These are phyloP conservation scores for Fusarium sp. DNA, from an alignment of 2,329 filamentous ascomycete species.

Conservation along the genomic window DNA sequence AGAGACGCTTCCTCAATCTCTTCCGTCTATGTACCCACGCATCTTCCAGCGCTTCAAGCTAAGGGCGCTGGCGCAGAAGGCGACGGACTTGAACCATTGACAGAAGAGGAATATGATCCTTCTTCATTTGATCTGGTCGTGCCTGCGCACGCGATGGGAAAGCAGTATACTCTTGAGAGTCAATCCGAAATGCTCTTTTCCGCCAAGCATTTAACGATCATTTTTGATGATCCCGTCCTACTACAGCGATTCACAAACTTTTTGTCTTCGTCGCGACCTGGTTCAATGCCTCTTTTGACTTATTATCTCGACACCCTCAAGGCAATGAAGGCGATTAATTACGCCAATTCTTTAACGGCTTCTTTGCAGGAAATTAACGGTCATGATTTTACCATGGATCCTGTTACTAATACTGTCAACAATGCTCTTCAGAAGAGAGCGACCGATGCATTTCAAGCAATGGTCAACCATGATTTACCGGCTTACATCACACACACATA, in stretches of 20 bases:
- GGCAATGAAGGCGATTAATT: slow-evolving; percentile 76
- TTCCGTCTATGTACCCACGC: slow-evolving; percentile 27
- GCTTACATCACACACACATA: slow-evolving; percentile 78
- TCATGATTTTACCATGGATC: slow-evolving; percentile 65
- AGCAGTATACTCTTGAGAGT: slow-evolving; percentile 68
- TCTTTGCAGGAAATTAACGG: slow-evolving; percentile 68
- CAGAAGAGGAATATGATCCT: slow-evolving; percentile 41
- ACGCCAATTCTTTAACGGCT: slow-evolving; percentile 75
- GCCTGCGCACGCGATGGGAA: slow-evolving; percentile 35
- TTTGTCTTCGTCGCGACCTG: slow-evolving; percentile 67
- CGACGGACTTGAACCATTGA: slow-evolving; percentile 38
- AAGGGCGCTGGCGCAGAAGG: slow-evolving; percentile 34
- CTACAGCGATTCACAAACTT: slow-evolving; percentile 76
- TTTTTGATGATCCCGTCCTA: slow-evolving; percentile 73
- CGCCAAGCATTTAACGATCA: slow-evolving; percentile 70
- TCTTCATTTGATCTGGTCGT: slow-evolving; percentile 43
- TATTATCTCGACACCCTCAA: slow-evolving; percentile 81
- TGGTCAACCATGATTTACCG: slow-evolving; percentile 76
- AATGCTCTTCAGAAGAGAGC: slow-evolving; percentile 71
- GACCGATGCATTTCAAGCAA: slow-evolving; percentile 70
- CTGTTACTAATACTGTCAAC: slow-evolving; percentile 67
- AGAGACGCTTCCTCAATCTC: slow-evolving; percentile 36
- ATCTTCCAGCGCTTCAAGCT: slow-evolving; percentile 34
- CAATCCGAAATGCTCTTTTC: slow-evolving; percentile 75
- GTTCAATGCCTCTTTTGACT: slow-evolving; percentile 73